Conservation (phyloP, 2,329 filamentous ascomycete genomes). For the Ophiosphaerella narmari region DNA sequence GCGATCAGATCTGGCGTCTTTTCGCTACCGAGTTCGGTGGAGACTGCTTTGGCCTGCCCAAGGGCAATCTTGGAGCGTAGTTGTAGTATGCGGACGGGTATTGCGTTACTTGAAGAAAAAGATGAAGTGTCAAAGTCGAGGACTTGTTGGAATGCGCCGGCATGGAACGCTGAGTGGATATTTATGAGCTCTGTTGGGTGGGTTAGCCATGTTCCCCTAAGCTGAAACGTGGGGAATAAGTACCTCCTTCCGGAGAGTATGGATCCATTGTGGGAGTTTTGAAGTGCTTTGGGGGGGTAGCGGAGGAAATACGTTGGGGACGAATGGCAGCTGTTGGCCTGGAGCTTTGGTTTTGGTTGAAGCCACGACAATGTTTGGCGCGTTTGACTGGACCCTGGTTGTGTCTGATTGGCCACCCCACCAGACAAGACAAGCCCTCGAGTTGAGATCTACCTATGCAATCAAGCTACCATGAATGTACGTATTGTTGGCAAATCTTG, state of each 20-base stretch:
- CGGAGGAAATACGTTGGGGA: slow-evolving; percentile 1
- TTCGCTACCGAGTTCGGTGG: slow-evolving; percentile 68
- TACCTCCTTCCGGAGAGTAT: slow-evolving; percentile 67
- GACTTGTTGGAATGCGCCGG: slow-evolving; percentile 84
- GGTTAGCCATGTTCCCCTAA: slow-evolving; percentile 17
- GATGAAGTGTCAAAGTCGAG: slow-evolving; percentile 81
- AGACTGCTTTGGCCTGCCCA: slow-evolving; percentile 74
- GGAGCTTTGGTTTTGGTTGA: slow-evolving; percentile 23
- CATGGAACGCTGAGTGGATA: slow-evolving; percentile 69
- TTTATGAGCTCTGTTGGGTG: slow-evolving; percentile 63
- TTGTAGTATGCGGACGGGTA: slow-evolving; percentile 76
- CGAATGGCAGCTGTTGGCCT: slow-evolving; percentile 9
- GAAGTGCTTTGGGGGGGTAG: neutral
- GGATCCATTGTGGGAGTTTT: slow-evolving; percentile 53
- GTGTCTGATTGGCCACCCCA: slow-evolving; percentile 25
- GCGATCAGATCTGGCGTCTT: slow-evolving; percentile 73
- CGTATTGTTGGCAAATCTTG: neutral
- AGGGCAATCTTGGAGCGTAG: slow-evolving; percentile 83
- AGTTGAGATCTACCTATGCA: neutral
- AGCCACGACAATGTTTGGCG: slow-evolving; percentile 41
- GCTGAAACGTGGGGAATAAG: slow-evolving; percentile 2
- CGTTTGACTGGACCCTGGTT: slow-evolving; percentile 31
- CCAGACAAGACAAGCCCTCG: too few species aligned
- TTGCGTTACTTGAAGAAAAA: slow-evolving; percentile 77
- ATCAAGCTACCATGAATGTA: neutral